Evolutionary conservation across 495 filamentous ascomycete species (phyloP), one percentile per base, ranked within the genome.

Genomic region (Lindgomyces ingoldianus): DNA sequence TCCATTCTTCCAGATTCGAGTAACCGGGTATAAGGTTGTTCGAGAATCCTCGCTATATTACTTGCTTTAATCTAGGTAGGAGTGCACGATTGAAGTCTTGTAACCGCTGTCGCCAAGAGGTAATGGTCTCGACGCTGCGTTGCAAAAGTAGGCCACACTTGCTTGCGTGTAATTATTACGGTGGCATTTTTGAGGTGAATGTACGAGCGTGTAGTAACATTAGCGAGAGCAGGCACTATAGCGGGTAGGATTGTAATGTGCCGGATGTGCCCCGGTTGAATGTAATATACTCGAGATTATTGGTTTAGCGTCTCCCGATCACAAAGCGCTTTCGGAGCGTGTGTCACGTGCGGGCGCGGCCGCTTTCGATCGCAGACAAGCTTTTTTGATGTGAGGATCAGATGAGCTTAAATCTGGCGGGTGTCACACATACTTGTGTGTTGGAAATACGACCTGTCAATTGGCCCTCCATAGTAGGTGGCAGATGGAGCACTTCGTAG

Each of bases 1-100:
- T 53, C n/a, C 33, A 60, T 60, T 44, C 41, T 39, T 19, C 33
- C 60, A 62, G 24, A 49, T 30, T 25, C 53, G 41, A 18, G 42
- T 51, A 25, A 30, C 61, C 27, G 49, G 61, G 53, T 36, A 27
- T 42, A 9, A 12, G 19, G 42, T 27, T 57, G 30, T 54, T 45
- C 47, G n/a, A 50, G 30, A 59, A 19, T 22, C 44, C 19, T 60
- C 26, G 57, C 45, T 6, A 62, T 62, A 47, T 54, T 62, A 39
- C 50, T 29, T 9, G 10, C 30, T 44, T 30, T 10, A 33, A 16
- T 29, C 39, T 19, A 8, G 22, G 4, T 46, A 10, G 16, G 10
- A 33, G 0, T 22, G 36, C 47, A 54, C 59, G 11, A 19, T 47
- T 3, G 29, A 21, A 30, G 24, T n/a, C 29, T 19, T 26, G 2